phyloP scores from a whole-genome alignment of 202 grass and related monocot species.

The Cymbopogon flexuosus region DNA sequence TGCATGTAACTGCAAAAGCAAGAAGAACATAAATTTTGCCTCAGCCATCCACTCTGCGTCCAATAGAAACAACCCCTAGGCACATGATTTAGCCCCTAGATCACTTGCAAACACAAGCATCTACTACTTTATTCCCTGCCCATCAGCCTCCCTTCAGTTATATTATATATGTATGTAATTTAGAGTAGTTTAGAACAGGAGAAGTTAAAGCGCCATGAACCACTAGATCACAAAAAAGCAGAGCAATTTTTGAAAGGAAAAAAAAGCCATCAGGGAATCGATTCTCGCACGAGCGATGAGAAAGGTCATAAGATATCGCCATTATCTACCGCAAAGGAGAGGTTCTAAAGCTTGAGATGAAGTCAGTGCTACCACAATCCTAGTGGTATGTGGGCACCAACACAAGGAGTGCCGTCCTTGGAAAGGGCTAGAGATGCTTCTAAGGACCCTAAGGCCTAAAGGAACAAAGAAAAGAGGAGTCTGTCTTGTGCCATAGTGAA shows the following conservation, averaged over 20 bases:
- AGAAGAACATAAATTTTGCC: neutral
- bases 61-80: neutral
- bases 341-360: conserved; percentile 11
- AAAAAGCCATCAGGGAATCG: conserved; percentile 3
- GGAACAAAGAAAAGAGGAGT: neutral
- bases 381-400: conserved; percentile 28
- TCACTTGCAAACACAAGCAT: conserved; percentile 16
- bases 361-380: neutral
- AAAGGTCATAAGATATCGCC: neutral
- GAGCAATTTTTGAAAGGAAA: conserved; percentile 4
- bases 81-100: neutral
- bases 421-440: conserved; percentile 33
- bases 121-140: conserved; percentile 29
- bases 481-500: conserved; percentile 44
- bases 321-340: neutral
- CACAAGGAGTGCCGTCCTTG: conserved; percentile 34
- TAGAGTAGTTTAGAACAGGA: neutral
- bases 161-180: neutral
- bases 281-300: neutral
- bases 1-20: neutral
- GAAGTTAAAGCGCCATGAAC: conserved; percentile 21
- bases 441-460: neutral
- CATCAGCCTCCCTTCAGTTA: neutral
- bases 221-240: conserved; percentile 25
- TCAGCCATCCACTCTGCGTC: neutral